Conservation (phyloP, 306 rosid genomes). For the Quercus aquifolioides region DNA sequence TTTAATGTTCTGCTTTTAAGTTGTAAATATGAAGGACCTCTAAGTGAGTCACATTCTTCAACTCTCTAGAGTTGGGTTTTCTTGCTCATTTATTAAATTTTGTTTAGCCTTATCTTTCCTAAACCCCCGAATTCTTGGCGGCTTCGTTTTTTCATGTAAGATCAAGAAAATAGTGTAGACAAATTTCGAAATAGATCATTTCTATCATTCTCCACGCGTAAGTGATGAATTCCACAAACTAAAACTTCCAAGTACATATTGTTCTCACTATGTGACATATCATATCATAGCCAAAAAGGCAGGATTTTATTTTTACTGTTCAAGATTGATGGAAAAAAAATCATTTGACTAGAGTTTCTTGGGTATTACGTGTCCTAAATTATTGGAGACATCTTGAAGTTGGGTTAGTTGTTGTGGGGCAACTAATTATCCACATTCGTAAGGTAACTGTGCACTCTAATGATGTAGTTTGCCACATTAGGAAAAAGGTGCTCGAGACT, state of each 20-base stretch:
- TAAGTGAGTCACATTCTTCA: neutral
- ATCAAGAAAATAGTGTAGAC: too few relatives aligned
- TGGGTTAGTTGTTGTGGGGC: neutral
- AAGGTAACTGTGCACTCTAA: neutral
- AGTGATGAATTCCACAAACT: too few relatives aligned
- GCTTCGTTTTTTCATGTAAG: neutral
- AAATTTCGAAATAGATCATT: too few relatives aligned
- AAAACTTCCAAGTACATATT: neutral
- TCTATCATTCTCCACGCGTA: too few relatives aligned
- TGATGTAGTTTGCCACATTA: neutral
- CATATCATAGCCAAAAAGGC: neutral
- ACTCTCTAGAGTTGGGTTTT: neutral
- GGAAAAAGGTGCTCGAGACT: neutral
- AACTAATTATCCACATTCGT: neutral
- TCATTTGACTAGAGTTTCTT: neutral
- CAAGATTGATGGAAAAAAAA: neutral
- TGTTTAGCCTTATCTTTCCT: neutral
- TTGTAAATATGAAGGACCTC: conserved; percentile 2
- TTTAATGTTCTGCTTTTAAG: conserved; percentile 19
- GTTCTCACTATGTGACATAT: neutral
- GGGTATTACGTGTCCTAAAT: neutral
- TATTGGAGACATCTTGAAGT: neutral
- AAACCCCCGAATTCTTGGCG: neutral
- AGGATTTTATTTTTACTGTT: neutral
- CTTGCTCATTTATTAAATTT: neutral